Conservation (phyloP, 306 rosid genomes). For the Dalbergia cochinchinensis region DNA sequence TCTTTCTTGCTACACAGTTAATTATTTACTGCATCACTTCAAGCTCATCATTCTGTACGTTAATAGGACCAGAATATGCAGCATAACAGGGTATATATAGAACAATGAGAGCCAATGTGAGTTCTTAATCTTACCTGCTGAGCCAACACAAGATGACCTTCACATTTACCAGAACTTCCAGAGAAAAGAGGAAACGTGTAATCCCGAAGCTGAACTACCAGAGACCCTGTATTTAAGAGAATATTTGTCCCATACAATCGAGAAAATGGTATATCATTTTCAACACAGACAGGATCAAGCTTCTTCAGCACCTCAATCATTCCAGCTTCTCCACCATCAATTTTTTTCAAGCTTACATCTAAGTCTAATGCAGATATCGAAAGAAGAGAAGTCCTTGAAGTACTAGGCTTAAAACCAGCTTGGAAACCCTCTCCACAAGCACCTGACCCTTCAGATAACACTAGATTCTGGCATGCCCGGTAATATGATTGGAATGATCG, state of each 20-base stretch:
- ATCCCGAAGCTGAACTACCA: conserved; percentile 79
- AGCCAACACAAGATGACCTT: conserved; percentile 88
- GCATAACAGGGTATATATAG: conserved; percentile 20
- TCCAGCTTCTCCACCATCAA: conserved; percentile 94
- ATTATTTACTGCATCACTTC: conserved; percentile 4
- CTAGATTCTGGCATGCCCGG: conserved; percentile 81
- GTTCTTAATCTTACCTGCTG: conserved; percentile 77
- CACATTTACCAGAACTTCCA: conserved; percentile 84
- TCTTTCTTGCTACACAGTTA: conserved; percentile 14
- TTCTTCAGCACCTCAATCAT: conserved; percentile 83
- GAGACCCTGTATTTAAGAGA: conserved; percentile 73
- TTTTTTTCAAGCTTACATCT: conserved; percentile 79
- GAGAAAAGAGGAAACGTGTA: conserved; percentile 86
- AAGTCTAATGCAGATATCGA: conserved; percentile 80
- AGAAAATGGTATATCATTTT: conserved; percentile 89
- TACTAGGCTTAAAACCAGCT: conserved; percentile 90
- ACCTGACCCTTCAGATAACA: conserved; percentile 87
- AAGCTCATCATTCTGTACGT: neutral
- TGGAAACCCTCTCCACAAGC: conserved; percentile 84
- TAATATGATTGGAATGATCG: conserved; percentile 90
- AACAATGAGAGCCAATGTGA: conserved; percentile 28
- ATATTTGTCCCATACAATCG: conserved; percentile 86
- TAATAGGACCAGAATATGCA: conserved; percentile 36
- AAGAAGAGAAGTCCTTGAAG: conserved; percentile 83
- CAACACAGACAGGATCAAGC: conserved; percentile 90